These are phyloP conservation scores for Pneumocystis carinii DNA, from an alignment of 1,139 yeast species.

Conservation along the genomic window DNA sequence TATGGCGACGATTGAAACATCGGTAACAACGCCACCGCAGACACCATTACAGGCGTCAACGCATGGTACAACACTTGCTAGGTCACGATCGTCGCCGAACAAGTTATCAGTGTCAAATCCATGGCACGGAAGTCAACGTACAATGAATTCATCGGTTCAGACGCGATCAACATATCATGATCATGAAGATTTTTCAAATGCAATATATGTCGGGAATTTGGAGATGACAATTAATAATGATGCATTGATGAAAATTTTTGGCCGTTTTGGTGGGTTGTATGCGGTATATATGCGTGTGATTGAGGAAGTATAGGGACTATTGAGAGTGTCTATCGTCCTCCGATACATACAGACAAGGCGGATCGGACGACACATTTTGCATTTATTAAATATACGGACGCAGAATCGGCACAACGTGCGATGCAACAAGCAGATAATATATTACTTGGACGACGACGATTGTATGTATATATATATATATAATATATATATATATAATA, in stretches of 20 bases:
- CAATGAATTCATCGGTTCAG: not conserved
- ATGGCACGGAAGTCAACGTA: not conserved
- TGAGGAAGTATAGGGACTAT: not conserved
- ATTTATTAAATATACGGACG: not conserved
- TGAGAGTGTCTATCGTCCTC: not conserved
- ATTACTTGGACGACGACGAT: not conserved
- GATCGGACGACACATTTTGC: not conserved
- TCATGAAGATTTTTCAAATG: not conserved
- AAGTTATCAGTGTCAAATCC: not conserved
- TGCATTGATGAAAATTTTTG: not conserved
- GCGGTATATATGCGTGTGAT: not conserved
- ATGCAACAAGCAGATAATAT: not conserved
- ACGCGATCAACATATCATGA: not conserved
- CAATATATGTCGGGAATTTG: not conserved
- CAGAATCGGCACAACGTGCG: not conserved
- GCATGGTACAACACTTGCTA: not conserved
- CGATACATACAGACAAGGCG: not conserved
- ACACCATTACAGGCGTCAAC: not conserved
- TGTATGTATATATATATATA: not conserved
- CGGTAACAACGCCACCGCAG: not conserved
- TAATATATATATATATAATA: no score
- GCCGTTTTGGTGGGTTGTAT: not conserved
- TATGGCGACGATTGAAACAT: not conserved
- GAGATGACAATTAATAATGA: not conserved
- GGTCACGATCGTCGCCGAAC: not conserved